Percentiles rank a stretch among this genome's conserved stretches.
phyloP scores from a whole-genome alignment of 1,284 basidiomycete species.

The Cutaneotrichosporon sp. region DNA sequence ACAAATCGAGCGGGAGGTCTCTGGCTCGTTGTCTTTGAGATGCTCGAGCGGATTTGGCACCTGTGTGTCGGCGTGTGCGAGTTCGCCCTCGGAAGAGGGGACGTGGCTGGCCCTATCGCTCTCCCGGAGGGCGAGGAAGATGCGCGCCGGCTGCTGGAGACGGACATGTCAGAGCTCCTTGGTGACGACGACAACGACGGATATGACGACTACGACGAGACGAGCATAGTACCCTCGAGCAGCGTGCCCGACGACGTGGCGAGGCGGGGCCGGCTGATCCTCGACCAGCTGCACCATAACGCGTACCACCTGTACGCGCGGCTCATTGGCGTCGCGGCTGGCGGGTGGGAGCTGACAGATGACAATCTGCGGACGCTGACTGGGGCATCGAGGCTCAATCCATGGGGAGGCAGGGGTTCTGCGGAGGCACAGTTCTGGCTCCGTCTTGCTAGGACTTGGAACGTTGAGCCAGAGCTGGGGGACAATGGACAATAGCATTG shows the following conservation, averaged over 20 bases:
- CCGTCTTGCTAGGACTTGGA: slow-evolving; percentile 16
- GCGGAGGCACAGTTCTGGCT: slow-evolving; percentile 14
- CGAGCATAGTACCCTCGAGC: background rate
- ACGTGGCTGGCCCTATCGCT: slow-evolving; percentile 18
- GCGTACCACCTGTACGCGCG: slow-evolving; percentile 36
- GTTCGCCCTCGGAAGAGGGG: slow-evolving; percentile 37
- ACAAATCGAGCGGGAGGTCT: slow-evolving; percentile 21
- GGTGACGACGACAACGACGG: slow-evolving; percentile 14
- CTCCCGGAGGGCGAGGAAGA: slow-evolving; percentile 37
- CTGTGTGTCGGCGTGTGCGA: slow-evolving; percentile 44
- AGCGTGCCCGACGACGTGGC: slow-evolving; percentile 23
- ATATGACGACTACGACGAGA: slow-evolving; percentile 7
- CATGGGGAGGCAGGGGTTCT: slow-evolving; percentile 7
- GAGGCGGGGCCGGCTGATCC: slow-evolving; percentile 31
- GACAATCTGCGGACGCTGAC: slow-evolving; percentile 13
- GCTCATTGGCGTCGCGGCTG: slow-evolving; percentile 16
- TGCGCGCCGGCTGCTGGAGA: slow-evolving; percentile 22
- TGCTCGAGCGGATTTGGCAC: slow-evolving; percentile 33
- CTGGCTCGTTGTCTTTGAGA: slow-evolving; percentile 41
- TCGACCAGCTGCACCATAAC: slow-evolving; percentile 41
- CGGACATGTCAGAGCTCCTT: slow-evolving; percentile 17
- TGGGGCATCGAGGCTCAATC: slow-evolving; percentile 8
- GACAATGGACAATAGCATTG: background rate
- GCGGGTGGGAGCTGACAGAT: slow-evolving; percentile 18
- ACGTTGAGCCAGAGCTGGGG: slow-evolving; percentile 4